Base-by-base conservation (phyloP, 1,284 basidiomycete genomes). In the Trichosporon ovoides region DNA sequence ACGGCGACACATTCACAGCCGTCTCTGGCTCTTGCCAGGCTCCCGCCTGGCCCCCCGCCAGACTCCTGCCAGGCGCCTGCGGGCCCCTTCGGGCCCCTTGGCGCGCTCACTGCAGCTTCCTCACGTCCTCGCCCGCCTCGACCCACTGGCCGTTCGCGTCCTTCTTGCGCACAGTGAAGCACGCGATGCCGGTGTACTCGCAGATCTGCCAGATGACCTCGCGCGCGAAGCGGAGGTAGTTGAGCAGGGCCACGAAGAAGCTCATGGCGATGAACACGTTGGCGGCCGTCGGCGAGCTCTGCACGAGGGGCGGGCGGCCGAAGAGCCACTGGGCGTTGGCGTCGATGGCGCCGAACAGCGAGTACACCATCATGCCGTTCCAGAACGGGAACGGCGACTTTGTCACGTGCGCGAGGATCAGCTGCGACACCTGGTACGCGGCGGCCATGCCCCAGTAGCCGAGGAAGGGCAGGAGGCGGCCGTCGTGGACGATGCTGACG, bases 361-460 rank as follows among this genome's bases (percentile, higher is more conserved):
- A 89, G 85, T 87, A 90, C 10, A 92, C 74, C 85, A 92, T 92
- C 72, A 92, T 84, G 66, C 84, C 83, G 75, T 96, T 91, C 85
- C 87, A 93, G 74, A 83, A 82, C 0, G 94, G 94, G 80, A 97
- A 96, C 7, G 85, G 80, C 38, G 83, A 82, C 64, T 85, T 85
- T 53, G 92, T 94, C 38, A 98, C 86, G 76, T 98, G 95, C 0
- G 93, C 91, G 35, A 97, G 79, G 72, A 98, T 98, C 79, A 98
- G 88, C 65, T 89, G 81, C 36, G 91, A 91, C 46, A 97, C 94
- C 69, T 82, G 79, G 69, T 83, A 81, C 4, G 81, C 79, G 62
- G 80, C 79, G 43, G 75, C 88, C 86, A 74, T 91, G 20, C 91
- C 95, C 92, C 93, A 98, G 46, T 87, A 87, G 64, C 85, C 86